Percentiles rank a stretch among this genome's conserved stretches.
These are phyloP conservation scores for Bruguiera gymnorhiza DNA, from an alignment of 345 rosid genomes.

Conservation along the genomic window DNA sequence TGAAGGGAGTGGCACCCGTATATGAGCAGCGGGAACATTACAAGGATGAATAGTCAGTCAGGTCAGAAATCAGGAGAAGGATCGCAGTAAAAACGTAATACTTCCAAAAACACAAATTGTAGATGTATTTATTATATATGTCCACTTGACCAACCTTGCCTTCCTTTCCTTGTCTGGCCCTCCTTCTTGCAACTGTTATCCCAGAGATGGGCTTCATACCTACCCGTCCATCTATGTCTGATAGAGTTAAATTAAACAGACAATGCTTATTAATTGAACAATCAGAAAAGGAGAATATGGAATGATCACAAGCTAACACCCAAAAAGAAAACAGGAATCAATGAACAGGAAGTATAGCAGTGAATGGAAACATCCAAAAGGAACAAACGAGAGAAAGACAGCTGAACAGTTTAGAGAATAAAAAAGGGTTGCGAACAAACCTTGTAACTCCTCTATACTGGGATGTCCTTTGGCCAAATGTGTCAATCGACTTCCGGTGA, in stretches of 20 bases:
- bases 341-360: too few species aligned
- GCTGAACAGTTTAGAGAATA: background rate
- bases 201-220: conserved; percentile 89
- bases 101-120: conserved; percentile 28
- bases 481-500: conserved; percentile 73
- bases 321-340: background rate
- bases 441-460: conserved; percentile 96
- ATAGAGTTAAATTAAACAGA: background rate
- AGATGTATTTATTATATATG: conserved; percentile 9
- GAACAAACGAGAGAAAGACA: too few species aligned
- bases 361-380: too few species aligned
- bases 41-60: conserved; percentile 33
- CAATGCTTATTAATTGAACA: conserved; percentile 5
- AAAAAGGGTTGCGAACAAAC: conserved; percentile 28
- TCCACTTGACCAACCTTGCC: conserved; percentile 58
- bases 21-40: conserved; percentile 22
- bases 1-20: conserved; percentile 35
- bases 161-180: conserved; percentile 85
- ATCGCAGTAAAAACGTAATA: conserved; percentile 16
- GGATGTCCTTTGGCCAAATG: conserved; percentile 85
- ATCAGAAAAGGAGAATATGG: background rate
- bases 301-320: background rate
- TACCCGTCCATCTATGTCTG: conserved; percentile 87
- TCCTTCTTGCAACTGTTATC: conserved; percentile 89
- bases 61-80: conserved; percentile 19